A percentile compares a stretch with the other conserved stretches of the same genome.
Conservation (phyloP, 129 eudicot genomes). For the Flaveria brownii region DNA sequence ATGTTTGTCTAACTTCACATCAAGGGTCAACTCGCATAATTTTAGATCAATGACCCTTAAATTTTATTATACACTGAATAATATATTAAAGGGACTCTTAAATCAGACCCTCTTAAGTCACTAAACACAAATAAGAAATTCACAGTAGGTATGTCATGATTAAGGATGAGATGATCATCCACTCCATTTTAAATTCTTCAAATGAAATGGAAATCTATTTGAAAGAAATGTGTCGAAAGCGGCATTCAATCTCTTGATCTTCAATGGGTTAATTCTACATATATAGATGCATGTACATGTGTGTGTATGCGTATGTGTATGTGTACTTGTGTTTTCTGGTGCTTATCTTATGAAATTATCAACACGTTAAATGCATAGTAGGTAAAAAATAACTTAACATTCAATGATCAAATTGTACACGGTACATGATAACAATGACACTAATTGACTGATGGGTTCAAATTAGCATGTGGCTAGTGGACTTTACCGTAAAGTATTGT, state of each 20-base stretch:
- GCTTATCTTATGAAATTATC: neutral
- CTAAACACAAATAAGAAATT: slow-evolving; percentile 29
- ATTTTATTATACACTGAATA: neutral
- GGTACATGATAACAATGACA: slow-evolving; percentile 5
- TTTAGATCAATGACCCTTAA: neutral
- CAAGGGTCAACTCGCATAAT: slow-evolving; percentile 31
- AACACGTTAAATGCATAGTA: neutral
- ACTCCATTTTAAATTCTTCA: slow-evolving; percentile 17
- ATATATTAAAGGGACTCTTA: neutral
- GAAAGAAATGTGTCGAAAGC: slow-evolving; percentile 15
- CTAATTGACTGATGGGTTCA: slow-evolving; percentile 2
- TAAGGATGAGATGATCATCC: slow-evolving; percentile 17
- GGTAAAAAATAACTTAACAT: slow-evolving; percentile 14
- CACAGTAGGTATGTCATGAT: slow-evolving; percentile 17
- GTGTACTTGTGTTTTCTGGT: neutral
- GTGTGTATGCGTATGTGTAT: neutral
- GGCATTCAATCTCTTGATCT: neutral
- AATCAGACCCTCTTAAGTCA: slow-evolving; percentile 19
- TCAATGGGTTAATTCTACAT: neutral
- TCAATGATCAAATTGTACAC: slow-evolving; percentile 16
- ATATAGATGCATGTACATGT: too few relatives aligned
- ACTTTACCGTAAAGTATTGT: slow-evolving; percentile 7
- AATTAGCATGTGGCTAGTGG: neutral
- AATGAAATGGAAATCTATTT: neutral
- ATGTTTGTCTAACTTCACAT: slow-evolving; percentile 22